Base-by-base conservation (phyloP, 495 filamentous ascomycete species). In the Cenococcum geophilum region DNA sequence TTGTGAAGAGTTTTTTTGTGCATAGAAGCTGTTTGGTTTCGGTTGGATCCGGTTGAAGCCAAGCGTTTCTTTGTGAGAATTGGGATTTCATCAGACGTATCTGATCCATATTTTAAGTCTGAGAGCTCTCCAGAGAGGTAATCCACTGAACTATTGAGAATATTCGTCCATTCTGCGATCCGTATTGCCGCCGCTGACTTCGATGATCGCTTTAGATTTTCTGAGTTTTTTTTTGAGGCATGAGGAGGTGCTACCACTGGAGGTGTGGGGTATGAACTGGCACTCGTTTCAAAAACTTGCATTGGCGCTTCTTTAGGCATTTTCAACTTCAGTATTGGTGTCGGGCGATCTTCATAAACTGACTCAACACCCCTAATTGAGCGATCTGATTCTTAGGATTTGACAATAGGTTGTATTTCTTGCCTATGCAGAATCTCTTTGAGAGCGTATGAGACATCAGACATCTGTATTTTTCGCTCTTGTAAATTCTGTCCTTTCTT, bases 31-130 rank as follows among this genome's bases (percentile, higher is more conserved):
- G 6, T 32, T 2, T 6, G 6, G 27, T 6, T 32, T 32, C 27
- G 27, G 6, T 45, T 45, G 40, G 40, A 16, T 14, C 40, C 11
- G 12, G 12, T 45, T 10, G 40, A 45, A 18, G 18, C 40, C 12
- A 45, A 18, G 18, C 40, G 40, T 18, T 14, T 14, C 40, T 52
- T 52, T 23, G 23, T 23, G 23, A 52, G 49, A 25, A 52, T 52
- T 1, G 49, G 49, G 8, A 32, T 52, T 6, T 52, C 49, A 16
- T 52, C 49, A 52, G 49, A 52, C 5, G 49, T 52, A 32, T 52
- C 49, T 25, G 49, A 52, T 14, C 49, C 25, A 16, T 52, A 52
- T 0, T 32, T 32, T 2, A 32, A 25, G 20, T 32, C 25, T 27
- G 49, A 16, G 49, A 6, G 18, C 22, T 52, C 49, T 0, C 6